Evolutionary conservation across 2,329 filamentous ascomycete genomes (phyloP), one percentile per base, ranked within the genome.

Genomic region (Claviceps citrina): DNA sequence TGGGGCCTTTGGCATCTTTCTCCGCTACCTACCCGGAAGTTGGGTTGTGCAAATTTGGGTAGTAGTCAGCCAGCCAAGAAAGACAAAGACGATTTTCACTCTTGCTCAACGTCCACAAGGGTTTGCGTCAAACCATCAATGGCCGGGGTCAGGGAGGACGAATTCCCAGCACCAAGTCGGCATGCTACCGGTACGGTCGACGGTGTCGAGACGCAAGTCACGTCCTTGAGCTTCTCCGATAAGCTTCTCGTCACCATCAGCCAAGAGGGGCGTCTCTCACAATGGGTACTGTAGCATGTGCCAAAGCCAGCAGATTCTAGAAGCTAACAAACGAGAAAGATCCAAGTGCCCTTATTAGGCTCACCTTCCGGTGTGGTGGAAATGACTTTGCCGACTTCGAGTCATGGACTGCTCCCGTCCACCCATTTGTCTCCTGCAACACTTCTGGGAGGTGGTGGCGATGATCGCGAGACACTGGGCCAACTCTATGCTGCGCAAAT

Each of bases 401-500:
- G 57, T 35, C 51, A 58, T 5, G 61, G 62, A n/a, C 57, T 71
- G 10, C 72, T 96, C 1, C 91, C 91, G 1, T 75, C 85, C 41
- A 70, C 78, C 26, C 81, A 91, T 50, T 69, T 96, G 31, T 93
- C 84, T 0, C 84, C 91, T 1, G 89, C 78, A 28, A 93, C 86
- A 0, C 65, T 98, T 3, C 68, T 98, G 0, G 91, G 91, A 2
- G 86, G 81, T 8, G 85, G 87, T 34, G 77, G 80, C 25, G 70
- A 80, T 39, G 78, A 83, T 35, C 73, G 86, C 32, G 86, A 95
- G 54, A 84, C 81, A 0, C 60, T 93, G 5, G 89, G 85, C 1
- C 87, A 95, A 57, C 73, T 95, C 2, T 81, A 93, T 53, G 87
- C 87, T 3, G 84, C 84, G 32, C 89, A 95, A 53, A 80, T 96